Evolutionary conservation across 108 stramenopile species (phyloP), one percentile per base, ranked within the genome.

Genomic region (Schizochytrium sp.): DNA sequence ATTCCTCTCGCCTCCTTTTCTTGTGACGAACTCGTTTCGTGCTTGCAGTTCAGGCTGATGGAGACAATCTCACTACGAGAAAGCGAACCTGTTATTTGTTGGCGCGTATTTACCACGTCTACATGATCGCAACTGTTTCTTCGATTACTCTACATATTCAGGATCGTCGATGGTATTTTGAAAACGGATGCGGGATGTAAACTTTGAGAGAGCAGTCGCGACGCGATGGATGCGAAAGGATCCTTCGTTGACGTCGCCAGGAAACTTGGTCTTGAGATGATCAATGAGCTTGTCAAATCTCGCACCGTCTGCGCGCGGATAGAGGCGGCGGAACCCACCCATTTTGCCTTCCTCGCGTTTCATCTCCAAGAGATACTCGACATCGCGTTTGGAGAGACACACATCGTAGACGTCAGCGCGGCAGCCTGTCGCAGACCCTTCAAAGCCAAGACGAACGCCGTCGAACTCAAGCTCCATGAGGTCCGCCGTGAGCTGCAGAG

Each of bases 61-160:
- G 34, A 34, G 55, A 57, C 55, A 3, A 57, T 3, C 55, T 57
- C 55, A 0, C 8, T 3, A 14, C 55, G 16, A 14, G 4, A 3
- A 57, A 57, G 55, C 0, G 34, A 34, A 34, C 0, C 0, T 34
- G 2, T 1, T 34, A 1, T 34, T 34, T 34, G 34, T 2, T 34
- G 34, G 34, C 34, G 34, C 34, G 34, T 34, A 34, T 34, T 0
- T 1, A 34, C 34, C 34, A 98, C 87, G 34, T 34, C 34, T 34
- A 34, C 34, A 34, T 34, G 2, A 1, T 34, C 34, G 0, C 34
- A 34, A 34, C 34, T 34, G 0, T 34, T 0, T 34, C 34, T 34
- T 34, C 34, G 2, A 34, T 34, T 69, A 69, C 5, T 41, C 63
- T 41, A 69, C 63, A 69, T 69, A 69, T 12, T 69, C 41, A 1